phyloP scores from a whole-genome alignment of 257 asterid genomes.

The Jacaranda mimosifolia region DNA sequence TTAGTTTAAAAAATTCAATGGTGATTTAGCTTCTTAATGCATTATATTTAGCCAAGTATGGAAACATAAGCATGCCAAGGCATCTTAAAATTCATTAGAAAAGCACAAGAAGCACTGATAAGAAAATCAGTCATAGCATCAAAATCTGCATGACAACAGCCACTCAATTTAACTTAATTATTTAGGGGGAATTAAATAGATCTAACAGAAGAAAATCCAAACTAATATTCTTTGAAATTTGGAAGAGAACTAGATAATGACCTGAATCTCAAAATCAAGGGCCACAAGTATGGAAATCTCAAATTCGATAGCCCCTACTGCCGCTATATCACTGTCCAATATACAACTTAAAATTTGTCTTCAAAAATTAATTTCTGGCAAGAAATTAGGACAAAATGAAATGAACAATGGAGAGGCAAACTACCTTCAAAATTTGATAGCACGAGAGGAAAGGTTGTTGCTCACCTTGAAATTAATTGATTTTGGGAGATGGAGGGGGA shows the following conservation, averaged over 20 bases:
- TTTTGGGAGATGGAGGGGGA: no score
- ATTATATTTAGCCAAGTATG: no score
- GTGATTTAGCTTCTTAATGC: neutral
- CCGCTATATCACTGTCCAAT: no score
- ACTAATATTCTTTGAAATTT: neutral
- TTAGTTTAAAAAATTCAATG: neutral
- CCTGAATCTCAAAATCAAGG: neutral
- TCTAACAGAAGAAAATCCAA: neutral
- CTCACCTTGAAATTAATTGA: no score
- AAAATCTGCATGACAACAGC: neutral
- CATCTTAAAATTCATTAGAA: neutral
- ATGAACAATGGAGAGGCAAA: no score
- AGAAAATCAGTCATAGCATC: neutral
- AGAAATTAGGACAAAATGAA: no score
- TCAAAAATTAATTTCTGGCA: no score
- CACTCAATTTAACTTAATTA: neutral
- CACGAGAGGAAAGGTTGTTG: no score
- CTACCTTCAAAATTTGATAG: no score
- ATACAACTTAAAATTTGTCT: no score
- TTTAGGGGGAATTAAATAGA: neutral
- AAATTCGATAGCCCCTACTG: no score
- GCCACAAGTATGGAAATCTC: neutral
- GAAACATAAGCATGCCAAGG: neutral
- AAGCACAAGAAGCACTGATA: neutral
- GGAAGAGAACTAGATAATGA: neutral